Conservation (phyloP, 257 asterid genomes). For the Solanum sparsipilum region DNA sequence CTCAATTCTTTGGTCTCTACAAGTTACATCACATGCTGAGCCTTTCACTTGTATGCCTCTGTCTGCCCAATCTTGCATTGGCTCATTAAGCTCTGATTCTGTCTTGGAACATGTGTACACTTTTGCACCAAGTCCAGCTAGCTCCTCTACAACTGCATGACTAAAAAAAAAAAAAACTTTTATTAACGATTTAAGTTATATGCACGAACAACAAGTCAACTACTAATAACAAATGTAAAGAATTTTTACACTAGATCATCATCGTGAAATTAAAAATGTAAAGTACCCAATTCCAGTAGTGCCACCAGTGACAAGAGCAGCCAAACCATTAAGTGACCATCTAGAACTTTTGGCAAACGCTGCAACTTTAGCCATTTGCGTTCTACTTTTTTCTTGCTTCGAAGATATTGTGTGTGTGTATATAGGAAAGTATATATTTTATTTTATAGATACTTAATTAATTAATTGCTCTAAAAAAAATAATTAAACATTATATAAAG, state of each 20-base stretch:
- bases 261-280: not conserved
- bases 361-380: slow-evolving; percentile 32
- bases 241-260: not conserved
- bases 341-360: slow-evolving; percentile 30
- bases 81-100: slow-evolving; percentile 21
- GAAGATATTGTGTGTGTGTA: not conserved
- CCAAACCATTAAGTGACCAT: slow-evolving; percentile 77
- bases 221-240: not conserved
- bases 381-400: not conserved
- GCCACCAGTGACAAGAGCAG: slow-evolving; percentile 93
- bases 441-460: no score
- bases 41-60: slow-evolving; percentile 56
- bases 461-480: not conserved
- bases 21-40: slow-evolving; percentile 37
- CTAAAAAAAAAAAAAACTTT: slow-evolving; percentile 1
- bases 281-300: slow-evolving; percentile 87
- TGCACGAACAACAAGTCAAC: not conserved
- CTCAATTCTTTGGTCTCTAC: slow-evolving; percentile 24
- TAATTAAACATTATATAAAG: not conserved
- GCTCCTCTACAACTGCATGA: slow-evolving; percentile 58
- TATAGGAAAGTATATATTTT: not conserved
- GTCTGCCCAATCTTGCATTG: slow-evolving; percentile 44
- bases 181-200: not conserved
- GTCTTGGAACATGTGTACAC: slow-evolving; percentile 57
- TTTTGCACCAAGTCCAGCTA: slow-evolving; percentile 53